Conservation (phyloP, 2,329 filamentous ascomycete genomes). For the Thielaviopsis musarum region DNA sequence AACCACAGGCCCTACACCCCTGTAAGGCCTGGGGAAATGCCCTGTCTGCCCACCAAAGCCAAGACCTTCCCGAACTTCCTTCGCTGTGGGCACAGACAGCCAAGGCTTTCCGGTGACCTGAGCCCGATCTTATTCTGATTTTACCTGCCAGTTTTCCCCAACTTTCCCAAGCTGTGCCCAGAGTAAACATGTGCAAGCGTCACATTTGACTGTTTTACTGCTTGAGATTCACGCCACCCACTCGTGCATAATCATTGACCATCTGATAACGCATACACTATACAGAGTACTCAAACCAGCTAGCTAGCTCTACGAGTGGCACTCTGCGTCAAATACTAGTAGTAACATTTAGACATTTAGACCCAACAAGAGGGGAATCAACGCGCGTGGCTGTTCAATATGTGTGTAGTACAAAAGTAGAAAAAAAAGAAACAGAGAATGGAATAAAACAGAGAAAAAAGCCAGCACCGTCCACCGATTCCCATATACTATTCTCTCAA, state of each 20-base stretch:
- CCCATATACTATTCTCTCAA: background rate
- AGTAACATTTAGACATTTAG: background rate
- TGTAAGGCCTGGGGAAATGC: no score
- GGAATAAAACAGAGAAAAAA: background rate
- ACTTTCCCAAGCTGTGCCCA: background rate
- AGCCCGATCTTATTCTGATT: no score
- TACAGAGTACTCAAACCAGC: background rate
- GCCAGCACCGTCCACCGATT: background rate
- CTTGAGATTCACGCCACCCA: background rate
- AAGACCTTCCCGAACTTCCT: no score
- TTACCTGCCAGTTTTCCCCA: no score
- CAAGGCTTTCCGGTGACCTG: no score
- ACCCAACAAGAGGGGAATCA: background rate
- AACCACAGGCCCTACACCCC: no score
- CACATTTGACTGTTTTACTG: background rate
- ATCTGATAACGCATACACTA: background rate
- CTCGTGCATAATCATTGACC: background rate
- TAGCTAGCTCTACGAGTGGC: background rate
- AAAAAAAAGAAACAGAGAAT: background rate
- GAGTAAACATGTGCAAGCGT: background rate
- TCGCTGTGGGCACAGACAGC: no score
- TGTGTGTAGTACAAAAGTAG: background rate
- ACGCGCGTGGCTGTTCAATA: background rate
- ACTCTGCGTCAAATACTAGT: background rate
- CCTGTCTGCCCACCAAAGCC: no score